A percentile compares a stretch with the other conserved stretches of the same genome.
Conservation (phyloP, 176 grass and related monocot species). For the Triticum timopheevii region DNA sequence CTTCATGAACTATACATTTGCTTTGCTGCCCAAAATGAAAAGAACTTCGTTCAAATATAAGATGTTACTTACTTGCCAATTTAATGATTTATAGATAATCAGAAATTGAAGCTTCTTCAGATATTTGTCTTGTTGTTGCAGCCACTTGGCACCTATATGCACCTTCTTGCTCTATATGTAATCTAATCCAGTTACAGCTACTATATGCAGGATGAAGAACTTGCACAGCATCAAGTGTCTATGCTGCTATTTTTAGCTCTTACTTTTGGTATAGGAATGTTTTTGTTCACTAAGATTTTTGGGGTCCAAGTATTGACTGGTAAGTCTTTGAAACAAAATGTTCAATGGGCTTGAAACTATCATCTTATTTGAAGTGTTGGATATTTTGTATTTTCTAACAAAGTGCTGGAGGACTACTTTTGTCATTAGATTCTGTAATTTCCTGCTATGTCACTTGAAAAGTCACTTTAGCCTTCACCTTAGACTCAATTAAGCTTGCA, state of each 20-base stretch:
- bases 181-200: slow-evolving; percentile 21
- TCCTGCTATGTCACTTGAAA: neutral
- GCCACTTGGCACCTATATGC: neutral
- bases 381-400: neutral
- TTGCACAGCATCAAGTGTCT: slow-evolving; percentile 90
- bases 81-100: neutral
- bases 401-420: neutral
- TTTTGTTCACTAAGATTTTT: slow-evolving; percentile 78
- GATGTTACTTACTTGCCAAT: neutral
- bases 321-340: slow-evolving; percentile 29
- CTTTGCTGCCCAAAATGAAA: neutral
- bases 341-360: neutral
- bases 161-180: neutral
- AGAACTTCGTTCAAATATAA: neutral
- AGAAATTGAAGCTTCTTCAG: neutral
- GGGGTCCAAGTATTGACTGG: slow-evolving; percentile 73
- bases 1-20: neutral
- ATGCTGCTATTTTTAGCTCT: slow-evolving; percentile 83
- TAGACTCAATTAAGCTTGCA: neutral
- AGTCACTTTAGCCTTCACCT: neutral
- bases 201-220: slow-evolving; percentile 63
- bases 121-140: neutral
- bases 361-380: slow-evolving; percentile 6
- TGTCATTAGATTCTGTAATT: neutral
- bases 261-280: slow-evolving; percentile 79